Conservation (phyloP, 2,329 filamentous ascomycete genomes). For the Talaromyces sp. region DNA sequence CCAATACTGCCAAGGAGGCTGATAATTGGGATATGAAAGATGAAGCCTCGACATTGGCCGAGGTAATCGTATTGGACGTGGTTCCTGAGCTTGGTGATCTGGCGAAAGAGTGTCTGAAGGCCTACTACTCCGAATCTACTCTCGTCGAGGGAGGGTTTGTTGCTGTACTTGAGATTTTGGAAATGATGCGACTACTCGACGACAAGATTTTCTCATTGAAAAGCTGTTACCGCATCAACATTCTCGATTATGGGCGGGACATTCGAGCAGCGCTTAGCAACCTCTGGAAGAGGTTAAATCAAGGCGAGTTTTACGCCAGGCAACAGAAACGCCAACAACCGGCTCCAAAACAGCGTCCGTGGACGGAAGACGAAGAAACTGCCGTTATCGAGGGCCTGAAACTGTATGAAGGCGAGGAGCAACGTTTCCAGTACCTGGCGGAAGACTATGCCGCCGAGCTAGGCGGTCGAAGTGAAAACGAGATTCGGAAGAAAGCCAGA, state of each 20-base stretch:
- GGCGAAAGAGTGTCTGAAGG: slow-evolving; percentile 17
- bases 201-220: slow-evolving; percentile 13
- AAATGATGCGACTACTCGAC: slow-evolving; percentile 14
- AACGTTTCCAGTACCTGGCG: background rate
- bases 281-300: slow-evolving; percentile 13
- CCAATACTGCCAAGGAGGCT: background rate
- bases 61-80: slow-evolving; percentile 17
- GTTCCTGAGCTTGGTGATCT: slow-evolving; percentile 17
- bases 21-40: slow-evolving; percentile 1
- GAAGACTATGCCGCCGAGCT: slow-evolving; percentile 12
- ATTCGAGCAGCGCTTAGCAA: slow-evolving; percentile 11
- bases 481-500: slow-evolving; percentile 18
- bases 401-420: slow-evolving; percentile 16
- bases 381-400: slow-evolving; percentile 24
- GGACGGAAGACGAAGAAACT: slow-evolving; percentile 20
- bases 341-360: slow-evolving; percentile 8
- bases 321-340: background rate
- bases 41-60: slow-evolving; percentile 13
- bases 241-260: slow-evolving; percentile 3
- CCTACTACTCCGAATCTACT: slow-evolving; percentile 13
- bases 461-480: slow-evolving; percentile 13
- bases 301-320: background rate
- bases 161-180: slow-evolving; percentile 17
- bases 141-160: slow-evolving; percentile 14
- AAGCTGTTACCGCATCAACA: slow-evolving; percentile 9